Conservation (phyloP, 768 basidiomycete species). For the Naganishia vaughanmartiniae region DNA sequence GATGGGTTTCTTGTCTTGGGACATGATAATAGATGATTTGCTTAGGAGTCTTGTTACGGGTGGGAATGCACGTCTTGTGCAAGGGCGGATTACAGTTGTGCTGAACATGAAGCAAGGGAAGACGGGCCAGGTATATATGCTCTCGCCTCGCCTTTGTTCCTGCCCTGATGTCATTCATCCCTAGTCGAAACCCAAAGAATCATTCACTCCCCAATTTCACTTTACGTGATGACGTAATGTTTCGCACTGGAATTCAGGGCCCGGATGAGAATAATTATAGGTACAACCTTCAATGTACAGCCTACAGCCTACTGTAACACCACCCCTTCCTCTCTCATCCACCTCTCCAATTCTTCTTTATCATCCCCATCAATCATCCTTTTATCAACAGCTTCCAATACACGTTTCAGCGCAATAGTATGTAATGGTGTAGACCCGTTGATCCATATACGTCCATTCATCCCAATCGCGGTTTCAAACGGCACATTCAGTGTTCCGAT, state of each 20-base stretch:
- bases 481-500: slow-evolving; percentile 68
- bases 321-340: slow-evolving; percentile 26
- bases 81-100: background rate
- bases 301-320: slow-evolving; percentile 6
- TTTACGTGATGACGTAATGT: too few relatives aligned
- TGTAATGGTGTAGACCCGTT: slow-evolving; percentile 69
- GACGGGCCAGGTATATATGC: too few relatives aligned
- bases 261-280: background rate
- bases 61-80: background rate
- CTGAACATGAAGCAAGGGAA: background rate
- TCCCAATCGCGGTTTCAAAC: slow-evolving; percentile 80
- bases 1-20: slow-evolving; percentile 40
- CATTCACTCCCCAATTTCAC: too few relatives aligned
- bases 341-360: slow-evolving; percentile 33
- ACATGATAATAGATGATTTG: slow-evolving; percentile 35
- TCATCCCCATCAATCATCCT: slow-evolving; percentile 39
- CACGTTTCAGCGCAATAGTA: slow-evolving; percentile 70
- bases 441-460: slow-evolving; percentile 91
- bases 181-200: too few relatives aligned
- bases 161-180: too few relatives aligned
- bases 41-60: background rate
- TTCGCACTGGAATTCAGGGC: too few relatives aligned
- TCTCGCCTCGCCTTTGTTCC: too few relatives aligned
- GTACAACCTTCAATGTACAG: background rate
- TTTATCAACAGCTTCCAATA: slow-evolving; percentile 73